Conservation (phyloP, 2,329 filamentous ascomycete genomes). For the Apiospora arundinis region DNA sequence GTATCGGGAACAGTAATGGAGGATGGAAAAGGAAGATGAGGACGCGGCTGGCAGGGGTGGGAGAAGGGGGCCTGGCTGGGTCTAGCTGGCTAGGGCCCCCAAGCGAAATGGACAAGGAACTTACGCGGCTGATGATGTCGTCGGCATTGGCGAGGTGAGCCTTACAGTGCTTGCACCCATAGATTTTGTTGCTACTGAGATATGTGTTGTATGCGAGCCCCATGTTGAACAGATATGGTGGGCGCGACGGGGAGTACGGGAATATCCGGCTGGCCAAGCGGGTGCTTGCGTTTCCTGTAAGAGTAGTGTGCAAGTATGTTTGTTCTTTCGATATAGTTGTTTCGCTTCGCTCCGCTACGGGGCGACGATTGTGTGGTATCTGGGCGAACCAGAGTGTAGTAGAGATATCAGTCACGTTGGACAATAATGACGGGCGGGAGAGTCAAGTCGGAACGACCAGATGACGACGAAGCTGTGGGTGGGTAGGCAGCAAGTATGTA, state of each 20-base stretch:
- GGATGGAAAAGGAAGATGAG: neutral
- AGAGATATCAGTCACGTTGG: neutral
- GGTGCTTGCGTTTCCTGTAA: slow-evolving; percentile 20
- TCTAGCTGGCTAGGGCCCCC: neutral
- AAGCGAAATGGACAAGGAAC: slow-evolving; percentile 38
- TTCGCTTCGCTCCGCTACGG: neutral
- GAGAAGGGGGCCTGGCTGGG: neutral
- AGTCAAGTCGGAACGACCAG: neutral
- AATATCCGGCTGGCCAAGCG: neutral
- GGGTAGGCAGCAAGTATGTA: neutral
- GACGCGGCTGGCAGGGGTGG: slow-evolving; percentile 23
- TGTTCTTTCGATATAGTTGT: neutral
- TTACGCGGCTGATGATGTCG: slow-evolving; percentile 91
- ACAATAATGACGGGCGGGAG: neutral
- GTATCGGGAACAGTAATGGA: neutral
- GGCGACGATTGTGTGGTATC: neutral
- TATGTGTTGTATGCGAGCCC: slow-evolving; percentile 92
- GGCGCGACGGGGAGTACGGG: neutral
- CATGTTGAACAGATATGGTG: slow-evolving; percentile 58
- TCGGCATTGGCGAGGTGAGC: slow-evolving; percentile 94
- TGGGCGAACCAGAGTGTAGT: neutral
- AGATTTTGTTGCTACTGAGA: slow-evolving; percentile 84
- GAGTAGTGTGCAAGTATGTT: slow-evolving; percentile 14
- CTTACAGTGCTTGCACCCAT: slow-evolving; percentile 94
- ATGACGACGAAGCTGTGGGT: neutral